A percentile compares a stretch with the other conserved stretches of the same genome.
These are phyloP conservation scores for Sanghuangporus sanghuang DNA, from an alignment of 1,284 basidiomycete genomes.

Conservation along the genomic window DNA sequence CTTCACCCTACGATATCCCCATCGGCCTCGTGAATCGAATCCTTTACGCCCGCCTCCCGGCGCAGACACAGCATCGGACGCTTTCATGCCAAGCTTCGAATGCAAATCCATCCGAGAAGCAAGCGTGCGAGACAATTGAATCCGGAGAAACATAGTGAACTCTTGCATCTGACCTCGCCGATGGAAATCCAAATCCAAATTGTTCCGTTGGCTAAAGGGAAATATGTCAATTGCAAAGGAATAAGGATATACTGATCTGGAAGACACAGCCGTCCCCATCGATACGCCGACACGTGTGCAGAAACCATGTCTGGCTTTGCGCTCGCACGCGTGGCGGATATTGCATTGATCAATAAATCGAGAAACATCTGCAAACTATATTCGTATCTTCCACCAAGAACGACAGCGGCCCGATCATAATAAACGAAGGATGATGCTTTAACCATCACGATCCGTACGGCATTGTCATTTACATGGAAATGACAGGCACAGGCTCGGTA, in stretches of 20 bases:
- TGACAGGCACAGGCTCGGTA: not conserved
- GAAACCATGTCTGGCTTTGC: not conserved
- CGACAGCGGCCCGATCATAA: not conserved
- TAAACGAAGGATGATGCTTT: not conserved
- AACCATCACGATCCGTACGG: not conserved
- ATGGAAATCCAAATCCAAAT: not conserved
- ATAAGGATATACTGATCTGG: not conserved
- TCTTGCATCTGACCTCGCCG: not conserved
- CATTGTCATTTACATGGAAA: not conserved
- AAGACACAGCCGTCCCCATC: not conserved
- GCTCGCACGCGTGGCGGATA: not conserved
- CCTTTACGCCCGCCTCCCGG: constrained; percentile 35
- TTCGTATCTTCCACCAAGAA: not conserved
- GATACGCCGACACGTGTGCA: not conserved
- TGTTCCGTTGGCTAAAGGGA: not conserved
- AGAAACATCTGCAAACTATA: not conserved
- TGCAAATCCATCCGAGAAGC: constrained; percentile 12
- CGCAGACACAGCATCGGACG: constrained; percentile 1
- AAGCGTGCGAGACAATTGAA: not conserved
- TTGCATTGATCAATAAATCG: not conserved
- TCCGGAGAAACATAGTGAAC: not conserved
- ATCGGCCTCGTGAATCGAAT: constrained; percentile 76
- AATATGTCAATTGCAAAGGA: not conserved
- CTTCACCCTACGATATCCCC: constrained; percentile 76
- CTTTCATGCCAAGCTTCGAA: not conserved